These are phyloP conservation scores for Gynochthodes officinalis DNA, from an alignment of 257 asterid species.

Conservation along the genomic window DNA sequence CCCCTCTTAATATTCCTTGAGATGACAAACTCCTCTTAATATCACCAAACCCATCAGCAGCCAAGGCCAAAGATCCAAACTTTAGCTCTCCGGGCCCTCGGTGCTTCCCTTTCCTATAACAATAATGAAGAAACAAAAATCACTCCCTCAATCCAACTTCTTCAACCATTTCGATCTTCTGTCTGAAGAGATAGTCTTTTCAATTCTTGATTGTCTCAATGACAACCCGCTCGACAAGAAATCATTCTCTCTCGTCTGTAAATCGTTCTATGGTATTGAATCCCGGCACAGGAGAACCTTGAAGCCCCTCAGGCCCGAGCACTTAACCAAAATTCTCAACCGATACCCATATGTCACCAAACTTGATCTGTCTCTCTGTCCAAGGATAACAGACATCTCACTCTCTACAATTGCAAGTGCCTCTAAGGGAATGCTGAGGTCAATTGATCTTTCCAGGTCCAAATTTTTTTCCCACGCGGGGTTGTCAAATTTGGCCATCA, in stretches of 20 bases:
- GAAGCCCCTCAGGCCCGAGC: conserved; percentile 66
- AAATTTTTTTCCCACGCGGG: conserved; percentile 57
- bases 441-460: conserved; percentile 74
- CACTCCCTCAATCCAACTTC: conserved; percentile 24
- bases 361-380: conserved; percentile 77
- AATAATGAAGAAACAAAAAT: conserved; percentile 61
- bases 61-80: conserved; percentile 28
- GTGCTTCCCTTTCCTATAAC: conserved; percentile 11
- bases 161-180: conserved; percentile 62
- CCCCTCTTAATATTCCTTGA: conserved; percentile 4
- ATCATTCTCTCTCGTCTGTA: conserved; percentile 76
- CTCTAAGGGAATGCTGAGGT: conserved; percentile 48
- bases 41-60: too few species aligned
- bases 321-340: conserved; percentile 39
- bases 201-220: conserved; percentile 57
- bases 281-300: conserved; percentile 58
- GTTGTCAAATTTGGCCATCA: conserved; percentile 52
- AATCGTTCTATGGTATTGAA: conserved; percentile 57
- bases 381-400: conserved; percentile 53
- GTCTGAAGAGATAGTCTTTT: conserved; percentile 63
- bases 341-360: conserved; percentile 47
- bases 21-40: too few species aligned
- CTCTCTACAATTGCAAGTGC: conserved; percentile 37
- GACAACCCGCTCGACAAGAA: conserved; percentile 72
- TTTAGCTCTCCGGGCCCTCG: not conserved